A percentile compares a stretch with the other conserved stretches of the same genome.
phyloP scores from a whole-genome alignment of 176 grass and related monocot genomes.

The Oryza brachyantha region DNA sequence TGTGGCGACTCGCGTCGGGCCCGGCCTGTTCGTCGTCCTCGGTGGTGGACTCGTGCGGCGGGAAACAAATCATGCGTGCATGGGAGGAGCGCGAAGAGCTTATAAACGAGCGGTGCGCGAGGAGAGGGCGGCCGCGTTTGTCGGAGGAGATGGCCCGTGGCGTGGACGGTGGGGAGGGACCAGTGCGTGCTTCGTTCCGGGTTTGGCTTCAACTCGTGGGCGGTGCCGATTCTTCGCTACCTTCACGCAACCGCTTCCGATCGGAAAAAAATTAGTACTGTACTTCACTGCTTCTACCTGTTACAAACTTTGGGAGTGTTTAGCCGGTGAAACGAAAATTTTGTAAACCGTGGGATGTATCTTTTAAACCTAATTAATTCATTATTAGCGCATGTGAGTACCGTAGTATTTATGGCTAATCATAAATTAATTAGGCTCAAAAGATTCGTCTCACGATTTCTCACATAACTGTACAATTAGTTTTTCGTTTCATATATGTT shows the following conservation, averaged over 20 bases:
- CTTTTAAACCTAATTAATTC: no score
- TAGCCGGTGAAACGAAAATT: no score
- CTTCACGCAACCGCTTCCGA: not conserved
- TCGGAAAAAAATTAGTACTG: no score
- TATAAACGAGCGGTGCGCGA: constrained; percentile 36
- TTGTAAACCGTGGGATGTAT: no score
- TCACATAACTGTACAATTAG: no score
- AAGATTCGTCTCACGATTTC: no score
- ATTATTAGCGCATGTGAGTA: no score
- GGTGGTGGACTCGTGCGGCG: not conserved
- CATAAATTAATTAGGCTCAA: no score
- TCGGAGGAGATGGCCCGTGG: constrained; percentile 24
- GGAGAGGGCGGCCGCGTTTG: constrained; percentile 34
- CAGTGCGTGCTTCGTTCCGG: not conserved
- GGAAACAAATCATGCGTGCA: constrained; percentile 24
- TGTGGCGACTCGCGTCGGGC: not conserved
- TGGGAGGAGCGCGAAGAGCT: constrained; percentile 13
- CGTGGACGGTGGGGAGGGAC: constrained; percentile 40
- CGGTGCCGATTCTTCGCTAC: not conserved
- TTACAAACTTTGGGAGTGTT: no score
- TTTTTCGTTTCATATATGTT: no score
- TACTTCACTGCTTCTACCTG: no score
- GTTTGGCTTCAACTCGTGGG: not conserved
- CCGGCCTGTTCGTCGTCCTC: not conserved
- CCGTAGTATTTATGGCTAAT: no score